These are phyloP conservation scores for Leishmania braziliensis DNA, from an alignment of 208 protist genomes.

Conservation along the genomic window DNA sequence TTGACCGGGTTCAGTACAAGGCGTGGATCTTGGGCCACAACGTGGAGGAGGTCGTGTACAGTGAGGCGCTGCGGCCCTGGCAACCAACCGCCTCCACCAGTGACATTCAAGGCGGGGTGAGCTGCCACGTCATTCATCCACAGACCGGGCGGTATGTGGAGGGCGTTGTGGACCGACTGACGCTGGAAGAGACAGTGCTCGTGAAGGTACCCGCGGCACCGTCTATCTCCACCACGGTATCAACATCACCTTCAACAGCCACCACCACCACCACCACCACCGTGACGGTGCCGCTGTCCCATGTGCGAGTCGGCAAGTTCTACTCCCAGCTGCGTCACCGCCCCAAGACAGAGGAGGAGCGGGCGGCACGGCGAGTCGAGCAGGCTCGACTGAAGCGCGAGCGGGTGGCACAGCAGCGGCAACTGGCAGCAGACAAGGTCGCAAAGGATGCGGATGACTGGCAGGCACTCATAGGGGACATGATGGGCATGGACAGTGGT, in stretches of 20 bases:
- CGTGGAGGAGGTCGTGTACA: conserved; percentile 60
- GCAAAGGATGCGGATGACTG: conserved; percentile 75
- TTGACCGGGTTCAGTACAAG: conserved; percentile 61
- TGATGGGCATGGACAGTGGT: conserved; percentile 37
- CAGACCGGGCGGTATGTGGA: conserved; percentile 36
- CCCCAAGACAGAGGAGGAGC: conserved; percentile 47
- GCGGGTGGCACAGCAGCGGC: conserved; percentile 42
- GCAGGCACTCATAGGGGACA: conserved; percentile 62
- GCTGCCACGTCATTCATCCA: conserved; percentile 73
- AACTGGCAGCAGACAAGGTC: conserved; percentile 44
- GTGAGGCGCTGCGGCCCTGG: conserved; percentile 69
- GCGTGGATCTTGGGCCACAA: conserved; percentile 78
- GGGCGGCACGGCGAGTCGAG: conserved; percentile 39
- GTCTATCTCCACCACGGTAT: not conserved
- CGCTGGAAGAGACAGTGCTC: conserved; percentile 63
- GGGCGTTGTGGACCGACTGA: conserved; percentile 68
- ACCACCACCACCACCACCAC: not conserved
- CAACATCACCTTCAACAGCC: not conserved
- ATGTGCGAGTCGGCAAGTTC: conserved; percentile 58
- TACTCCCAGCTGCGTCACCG: conserved; percentile 63
- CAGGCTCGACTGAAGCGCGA: conserved; percentile 53
- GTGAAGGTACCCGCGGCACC: conserved; percentile 28
- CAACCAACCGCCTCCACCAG: conserved; percentile 24
- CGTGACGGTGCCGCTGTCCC: conserved; percentile 70
- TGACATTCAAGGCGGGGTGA: conserved; percentile 48